Base-by-base conservation (phyloP, 108 stramenopile genomes). In the Seminavis robusta region DNA sequence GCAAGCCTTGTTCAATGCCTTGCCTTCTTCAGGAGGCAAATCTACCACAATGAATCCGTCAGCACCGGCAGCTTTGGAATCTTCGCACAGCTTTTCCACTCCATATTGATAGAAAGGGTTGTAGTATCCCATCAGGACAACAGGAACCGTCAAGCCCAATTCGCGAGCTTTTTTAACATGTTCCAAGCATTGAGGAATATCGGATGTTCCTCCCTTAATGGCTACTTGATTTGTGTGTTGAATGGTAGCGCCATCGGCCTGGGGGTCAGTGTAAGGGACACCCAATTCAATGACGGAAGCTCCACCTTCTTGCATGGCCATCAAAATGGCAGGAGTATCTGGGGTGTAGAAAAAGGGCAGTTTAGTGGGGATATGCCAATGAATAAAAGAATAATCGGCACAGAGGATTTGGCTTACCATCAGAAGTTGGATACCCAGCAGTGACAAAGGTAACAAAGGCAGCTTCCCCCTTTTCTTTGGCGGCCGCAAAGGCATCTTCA, bases 11-110 rank as follows among this genome's bases (percentile, higher is more conserved):
- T 94, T 79, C 48, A 98, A 67, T 6, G 61, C 83, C 19, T 68
- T 65, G 24, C 81, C 97, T 69, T 99, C 97, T 51, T 97, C 95
- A 16, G 96, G 96, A 6, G 96, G 95, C 9, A 97, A 65, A 71
- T 99, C 98, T n/a, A 99, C 98, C 0, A 97, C 94, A 61, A 99
- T 97, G 72, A 97, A 97, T 8, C 98, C 96, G 57, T 95, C 92
- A 19, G 86, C 92, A 16, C 94, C 94, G 25, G 79, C 77, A 9
- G 79, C 84, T 58, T 82, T 81, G 19, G 86, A 61, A 4, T 92
- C 78, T n/a, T 54, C 69, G 56, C 94, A 96, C 46, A 98, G 82
- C 45, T 80, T 65, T 5, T 97, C 95, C 39, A 90, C 70, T 8
- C 96, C 96, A 63, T 88, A 95, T 59, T 94, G 92, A 31, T 92